phyloP scores from a whole-genome alignment of 2,329 filamentous ascomycete genomes.

The Clarireedia paspali region DNA sequence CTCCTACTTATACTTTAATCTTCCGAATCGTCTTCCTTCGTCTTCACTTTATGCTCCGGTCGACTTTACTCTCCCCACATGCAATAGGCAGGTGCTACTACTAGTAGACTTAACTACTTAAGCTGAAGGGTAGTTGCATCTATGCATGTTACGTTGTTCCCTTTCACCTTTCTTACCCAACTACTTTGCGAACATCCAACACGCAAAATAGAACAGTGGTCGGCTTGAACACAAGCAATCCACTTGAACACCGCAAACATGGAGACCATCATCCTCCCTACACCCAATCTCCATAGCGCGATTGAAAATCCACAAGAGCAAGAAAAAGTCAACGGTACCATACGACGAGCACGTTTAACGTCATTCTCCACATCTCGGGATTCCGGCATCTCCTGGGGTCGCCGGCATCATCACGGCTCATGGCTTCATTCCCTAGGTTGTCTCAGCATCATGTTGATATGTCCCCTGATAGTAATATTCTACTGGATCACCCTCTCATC shows the following conservation, averaged over 20 bases:
- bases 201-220: neutral
- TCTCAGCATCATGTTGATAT: constrained; percentile 16
- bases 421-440: constrained; percentile 21
- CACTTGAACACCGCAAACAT: neutral
- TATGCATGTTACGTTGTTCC: no score
- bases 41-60: no score
- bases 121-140: no score
- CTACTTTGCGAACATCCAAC: neutral
- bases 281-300: constrained; percentile 7
- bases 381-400: constrained; percentile 18
- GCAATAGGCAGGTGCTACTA: no score
- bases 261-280: constrained; percentile 14
- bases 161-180: neutral
- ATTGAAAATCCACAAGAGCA: constrained; percentile 6
- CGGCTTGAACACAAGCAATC: neutral
- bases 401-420: constrained; percentile 23
- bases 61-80: no score
- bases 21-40: neutral
- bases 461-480: constrained; percentile 19
- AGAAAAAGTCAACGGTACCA: neutral
- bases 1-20: neutral
- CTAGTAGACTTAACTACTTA: no score
- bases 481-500: constrained; percentile 19
- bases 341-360: constrained; percentile 5
- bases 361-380: constrained; percentile 13